Base-by-base conservation (phyloP, 2,329 filamentous ascomycete species). In the Arthrobotrys conoides region DNA sequence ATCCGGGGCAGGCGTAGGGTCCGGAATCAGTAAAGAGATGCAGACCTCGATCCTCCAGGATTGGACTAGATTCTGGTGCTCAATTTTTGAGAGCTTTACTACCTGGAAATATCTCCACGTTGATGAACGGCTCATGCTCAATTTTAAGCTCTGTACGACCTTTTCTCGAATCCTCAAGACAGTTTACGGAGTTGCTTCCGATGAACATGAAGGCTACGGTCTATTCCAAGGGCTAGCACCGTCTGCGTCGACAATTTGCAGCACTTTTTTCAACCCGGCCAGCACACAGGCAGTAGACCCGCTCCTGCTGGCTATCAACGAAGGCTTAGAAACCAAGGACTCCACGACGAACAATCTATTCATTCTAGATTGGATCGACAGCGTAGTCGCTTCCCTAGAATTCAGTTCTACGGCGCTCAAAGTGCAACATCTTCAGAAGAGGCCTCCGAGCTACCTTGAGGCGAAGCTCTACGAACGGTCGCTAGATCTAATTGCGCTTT, bases 81-180 rank as follows among this genome's bases (percentile, higher is more conserved):
- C 97, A 82, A 89, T 96, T 5, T 91, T 96, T 81, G 94, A 97
- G 85, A 96, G 92, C 84, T 92, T 92, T 44, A 89, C 90, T 33
- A 93, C 91, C 4, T 99, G 95, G 96, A 91, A 91, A 81, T 97
- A 96, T 83, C 87, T 89, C 5, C 87, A 90, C 10, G 86, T 90
- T 27, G 91, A 94, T 80, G 90, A 91, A 51, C 89, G 90, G 64
- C 68, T 73, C 24, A 27, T 53, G 6, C 87, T 90, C 71, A 88
- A 97, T 61, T 89, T 93, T 64, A 80, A 71, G 53, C 63, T 65
- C 22, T 75, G 33, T 49, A 67, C 48, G 18, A 67, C 66, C 36
- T 76, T 76, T 48, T 55, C 44, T 44, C 59, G 61, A 18, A 69
- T 80, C 36, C 53, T 49, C 30, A 51, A 64, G 38, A 73, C 51